Percentiles rank a stretch among this genome's conserved stretches.
Evolutionary conservation across 441 rosid genomes (phyloP).

Genomic region (Gossypium aridum): DNA sequence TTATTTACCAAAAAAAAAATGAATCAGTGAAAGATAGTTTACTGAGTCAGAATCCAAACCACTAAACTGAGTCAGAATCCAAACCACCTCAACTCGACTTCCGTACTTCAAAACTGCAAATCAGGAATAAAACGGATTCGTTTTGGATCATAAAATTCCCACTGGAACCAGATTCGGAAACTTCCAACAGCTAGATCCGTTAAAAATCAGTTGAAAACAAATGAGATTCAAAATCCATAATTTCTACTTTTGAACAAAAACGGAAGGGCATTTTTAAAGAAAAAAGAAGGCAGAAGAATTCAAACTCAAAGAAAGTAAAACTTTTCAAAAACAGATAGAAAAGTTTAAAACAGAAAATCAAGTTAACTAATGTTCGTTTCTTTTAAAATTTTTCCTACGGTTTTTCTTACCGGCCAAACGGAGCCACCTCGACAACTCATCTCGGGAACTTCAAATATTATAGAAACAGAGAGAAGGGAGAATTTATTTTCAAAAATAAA

Average conservation of each 20-base stretch:
- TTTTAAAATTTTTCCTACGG: neutral
- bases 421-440: neutral
- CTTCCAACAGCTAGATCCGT: neutral
- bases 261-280: no score
- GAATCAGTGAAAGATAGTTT: neutral
- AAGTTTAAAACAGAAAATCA: neutral
- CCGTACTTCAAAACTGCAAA: neutral
- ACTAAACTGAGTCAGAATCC: neutral
- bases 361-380: neutral
- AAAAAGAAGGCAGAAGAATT: neutral
- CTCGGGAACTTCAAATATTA: neutral
- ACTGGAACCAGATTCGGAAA: neutral
- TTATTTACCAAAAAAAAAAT: neutral
- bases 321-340: neutral
- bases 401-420: conserved; percentile 15
- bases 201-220: no score
- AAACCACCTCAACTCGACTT: neutral
- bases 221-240: no score
- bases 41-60: no score
- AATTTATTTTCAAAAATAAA: neutral
- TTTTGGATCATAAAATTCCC: neutral
- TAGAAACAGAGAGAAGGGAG: neutral
- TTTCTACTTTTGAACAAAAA: no score
- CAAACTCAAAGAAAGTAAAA: neutral
- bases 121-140: neutral